Evolutionary conservation across 2,329 filamentous ascomycete species (phyloP), one percentile per base, ranked within the genome.

Genomic region (Colletotrichum melonis): DNA sequence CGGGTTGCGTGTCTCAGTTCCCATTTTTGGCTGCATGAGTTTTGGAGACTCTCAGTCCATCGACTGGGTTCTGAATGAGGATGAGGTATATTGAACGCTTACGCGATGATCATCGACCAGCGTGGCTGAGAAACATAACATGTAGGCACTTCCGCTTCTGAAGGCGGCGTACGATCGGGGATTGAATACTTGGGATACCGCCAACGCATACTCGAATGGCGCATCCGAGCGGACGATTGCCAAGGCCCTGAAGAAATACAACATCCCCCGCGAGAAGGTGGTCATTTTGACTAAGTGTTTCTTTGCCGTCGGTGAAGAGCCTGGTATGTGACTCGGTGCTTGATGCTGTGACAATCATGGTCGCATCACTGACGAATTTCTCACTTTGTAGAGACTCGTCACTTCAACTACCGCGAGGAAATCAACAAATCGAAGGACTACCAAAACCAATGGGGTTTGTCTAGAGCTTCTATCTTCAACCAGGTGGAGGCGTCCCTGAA

Each of bases 1-100:
- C 63, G 91, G 92, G 38, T 87, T 93, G 16, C 87, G 87, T 66
- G 84, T 92, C 56, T 92, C 91, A 0, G 87, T 89, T 63, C 88
- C 92, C 54, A 91, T 93, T 69, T 84, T 93, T 52, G 92, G 92
- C 0, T 87, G 87, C 73, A 93, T 93, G 91, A 88, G 85, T 78
- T 89, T 91, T 73, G 91, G 91, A 26, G 83, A 86, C 72, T 79
- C 83, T 1, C 80, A 86, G 54, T 88, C 87, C 78, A 83, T 88
- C 67, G 78, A 82, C 5, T 92, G 90, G 89, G 87, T 88, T n/a
- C 76, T 91, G 62, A 84, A 88, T 49, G 90, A 92, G 78, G 88
- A 87, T 19, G 85, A 88, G 54, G 74, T 69, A 32, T 8, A 3
- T 5, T 42, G 14, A 42, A 19, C 38, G 16, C 7, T 19, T 42